A percentile compares a stretch with the other conserved stretches of the same genome.
phyloP scores from a whole-genome alignment of 2,329 filamentous ascomycete species.

The Aureobasidium musti region DNA sequence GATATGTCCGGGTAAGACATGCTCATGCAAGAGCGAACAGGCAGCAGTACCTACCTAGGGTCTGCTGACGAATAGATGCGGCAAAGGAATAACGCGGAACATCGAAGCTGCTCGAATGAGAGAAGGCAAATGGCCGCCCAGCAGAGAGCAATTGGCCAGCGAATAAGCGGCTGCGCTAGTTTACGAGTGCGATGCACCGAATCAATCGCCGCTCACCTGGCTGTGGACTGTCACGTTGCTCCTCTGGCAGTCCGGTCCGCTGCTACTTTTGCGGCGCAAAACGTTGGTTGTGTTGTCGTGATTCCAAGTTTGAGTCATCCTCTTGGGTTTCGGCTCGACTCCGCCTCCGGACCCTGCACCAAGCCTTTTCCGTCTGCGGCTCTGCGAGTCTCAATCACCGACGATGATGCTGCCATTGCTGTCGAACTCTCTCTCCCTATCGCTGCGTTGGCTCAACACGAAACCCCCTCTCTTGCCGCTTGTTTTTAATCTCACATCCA shows the following conservation, averaged over 20 bases:
- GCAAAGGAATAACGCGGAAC: conserved; percentile 29
- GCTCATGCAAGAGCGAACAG: conserved; percentile 26
- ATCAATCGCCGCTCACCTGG: conserved; percentile 14
- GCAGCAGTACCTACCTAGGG: conserved; percentile 28
- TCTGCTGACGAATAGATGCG: conserved; percentile 30
- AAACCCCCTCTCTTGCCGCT: conserved; percentile 26
- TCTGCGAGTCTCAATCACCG: conserved; percentile 25
- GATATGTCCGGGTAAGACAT: conserved; percentile 27
- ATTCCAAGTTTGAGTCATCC: conserved; percentile 26
- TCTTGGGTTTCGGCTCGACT: conserved; percentile 26
- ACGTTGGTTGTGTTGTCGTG: conserved; percentile 24
- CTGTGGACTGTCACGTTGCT: not conserved
- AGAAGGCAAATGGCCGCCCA: conserved; percentile 19
- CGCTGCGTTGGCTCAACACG: conserved; percentile 4
- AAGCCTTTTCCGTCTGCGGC: conserved; percentile 23
- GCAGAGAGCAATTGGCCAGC: conserved; percentile 25
- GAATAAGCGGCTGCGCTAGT: conserved; percentile 24
- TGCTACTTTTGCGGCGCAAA: conserved; percentile 27
- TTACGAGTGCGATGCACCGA: conserved; percentile 13
- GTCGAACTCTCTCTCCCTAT: conserved; percentile 10
- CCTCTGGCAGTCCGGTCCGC: conserved; percentile 11
- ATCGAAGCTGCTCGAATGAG: conserved; percentile 29
- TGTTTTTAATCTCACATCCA: not conserved
- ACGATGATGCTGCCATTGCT: conserved; percentile 18
- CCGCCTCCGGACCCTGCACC: conserved; percentile 21